phyloP scores from a whole-genome alignment of 1,284 basidiomycete species.

The Bondarzewia mesenterica region DNA sequence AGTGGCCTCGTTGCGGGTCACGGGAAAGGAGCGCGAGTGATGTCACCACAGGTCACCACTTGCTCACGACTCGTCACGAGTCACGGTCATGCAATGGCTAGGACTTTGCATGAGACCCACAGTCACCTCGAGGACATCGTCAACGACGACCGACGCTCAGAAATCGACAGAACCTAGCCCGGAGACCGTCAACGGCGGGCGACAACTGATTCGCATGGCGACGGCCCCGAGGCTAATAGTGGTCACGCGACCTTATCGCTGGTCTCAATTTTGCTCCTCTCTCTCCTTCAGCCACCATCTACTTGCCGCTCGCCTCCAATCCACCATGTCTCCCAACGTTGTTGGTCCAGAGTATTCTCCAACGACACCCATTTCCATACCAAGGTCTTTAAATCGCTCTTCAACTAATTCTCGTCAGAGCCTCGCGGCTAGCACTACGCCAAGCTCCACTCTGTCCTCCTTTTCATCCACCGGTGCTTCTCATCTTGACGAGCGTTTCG shows the following conservation, averaged over 20 bases:
- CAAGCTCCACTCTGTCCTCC: slow-evolving; percentile 18
- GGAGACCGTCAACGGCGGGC: not conserved
- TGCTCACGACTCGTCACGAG: no score
- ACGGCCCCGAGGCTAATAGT: not conserved
- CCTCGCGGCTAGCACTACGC: slow-evolving; percentile 12
- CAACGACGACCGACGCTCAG: not conserved
- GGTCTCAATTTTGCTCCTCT: not conserved
- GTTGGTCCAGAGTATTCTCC: slow-evolving; percentile 10
- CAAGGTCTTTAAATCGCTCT: slow-evolving; percentile 16
- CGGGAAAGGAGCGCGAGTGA: not conserved
- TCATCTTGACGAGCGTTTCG: slow-evolving; percentile 24
- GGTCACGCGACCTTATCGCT: slow-evolving; percentile 12
- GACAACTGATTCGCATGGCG: not conserved
- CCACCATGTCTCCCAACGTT: slow-evolving; percentile 11
- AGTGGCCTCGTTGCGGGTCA: not conserved
- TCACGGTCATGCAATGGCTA: no score
- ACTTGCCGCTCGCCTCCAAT: not conserved
- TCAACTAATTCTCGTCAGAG: slow-evolving; percentile 15
- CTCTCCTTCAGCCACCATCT: not conserved
- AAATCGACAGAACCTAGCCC: no score
- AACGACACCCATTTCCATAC: slow-evolving; percentile 12
- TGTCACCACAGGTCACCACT: not conserved
- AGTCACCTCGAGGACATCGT: no score
- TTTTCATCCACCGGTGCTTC: slow-evolving; percentile 37
- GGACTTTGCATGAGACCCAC: no score